Evolutionary conservation across 148 eudicot species (phyloP), one percentile per base, ranked within the genome.

Genomic region (Camellia japonica): DNA sequence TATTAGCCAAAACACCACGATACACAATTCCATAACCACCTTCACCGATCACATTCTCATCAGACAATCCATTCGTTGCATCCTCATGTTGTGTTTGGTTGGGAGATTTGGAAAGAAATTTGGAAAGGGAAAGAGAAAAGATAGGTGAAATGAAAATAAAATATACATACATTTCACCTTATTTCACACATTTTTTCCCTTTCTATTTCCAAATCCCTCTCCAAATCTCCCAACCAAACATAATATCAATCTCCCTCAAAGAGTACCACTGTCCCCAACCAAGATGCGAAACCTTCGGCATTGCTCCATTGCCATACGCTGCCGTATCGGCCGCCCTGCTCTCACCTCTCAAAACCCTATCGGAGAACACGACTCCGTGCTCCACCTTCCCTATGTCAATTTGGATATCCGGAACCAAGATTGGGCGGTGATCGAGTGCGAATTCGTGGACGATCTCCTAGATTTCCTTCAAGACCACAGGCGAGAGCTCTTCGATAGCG

Each of bases 261-360:
- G 95, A 93, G 77, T 96, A 96, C 99, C 99, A 94, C 55, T 91
- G 79, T 3, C 93, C 93, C 99, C 99, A 96, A 6, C 99, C 99
- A 73, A 92, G 85, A 75, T 92, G 95, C 3, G 94, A 92, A 47
- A 95, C 97, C 71, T 93, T 92, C 0, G 97, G 99, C 74, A 85
- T 59, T 7, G 87, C 79, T 51, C 84, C 69, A 92, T 91, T 0
- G 87, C 91, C 81, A 78, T 84, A 76, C 91, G 86, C 82, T 86
- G 76, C 84, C 84, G 78, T 86, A 43, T 86, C 87, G 41, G 87
- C 82, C 7, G 80, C 85, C 66, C 89, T 62, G 89, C 85, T 74
- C 83, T 92, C 99, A 3, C 97, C 98, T 18, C 97, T 93, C 7
- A 97, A 95, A 0, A 87, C 88, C 64, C 91, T 85, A 62, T 91